Evolutionary conservation across 148 eudicot species (phyloP), one percentile per base, ranked within the genome.

Genomic region (Fallopia convolvulus): DNA sequence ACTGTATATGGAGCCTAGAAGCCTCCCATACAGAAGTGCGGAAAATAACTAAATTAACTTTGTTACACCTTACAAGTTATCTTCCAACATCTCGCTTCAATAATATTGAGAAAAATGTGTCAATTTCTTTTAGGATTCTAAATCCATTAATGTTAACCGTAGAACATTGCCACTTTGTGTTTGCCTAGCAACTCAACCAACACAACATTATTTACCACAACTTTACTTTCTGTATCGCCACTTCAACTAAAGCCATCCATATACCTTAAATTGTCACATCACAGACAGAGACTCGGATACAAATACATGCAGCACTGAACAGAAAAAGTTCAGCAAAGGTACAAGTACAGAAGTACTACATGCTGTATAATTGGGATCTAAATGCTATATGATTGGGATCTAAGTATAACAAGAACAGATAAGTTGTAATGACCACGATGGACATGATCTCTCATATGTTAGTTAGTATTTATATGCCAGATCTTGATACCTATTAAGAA

Each of bases 111-210:
- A 68, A 21, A 36, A 4, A 36, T 33, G 41, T 66, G 44, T 39
- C 72, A 68, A 39, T 39, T 33, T 36, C n/a, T 32, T 65, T 14
- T 33, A 68, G 72, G 11, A 17, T 4, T 36, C 10, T 17, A 68
- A 6, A 33, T 39, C 21, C 46, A 68, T 36, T 68, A 14, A 68
- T 36, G 14, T 14, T 36, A 68, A 26, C 39, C 72, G 13, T 36
- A 14, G 46, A n/a, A 18, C 20, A 68, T n/a, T 36, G 72, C 44
- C 8, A 39, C 9, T 15, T 36, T 68, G 36, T 68, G 21, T 68
- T 68, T 36, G 42, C 72, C 42, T 36, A 14, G 72, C 42, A 68
- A 68, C 46, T 68, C 72, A 68, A 33, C 42, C 72, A 66, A 68
- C 21, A 68, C 36, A 33, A 36, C 15, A 65, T 41, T 30, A 39